Base-by-base conservation (phyloP, 1,284 basidiomycete species). In the Bondarzewia mesenterica region DNA sequence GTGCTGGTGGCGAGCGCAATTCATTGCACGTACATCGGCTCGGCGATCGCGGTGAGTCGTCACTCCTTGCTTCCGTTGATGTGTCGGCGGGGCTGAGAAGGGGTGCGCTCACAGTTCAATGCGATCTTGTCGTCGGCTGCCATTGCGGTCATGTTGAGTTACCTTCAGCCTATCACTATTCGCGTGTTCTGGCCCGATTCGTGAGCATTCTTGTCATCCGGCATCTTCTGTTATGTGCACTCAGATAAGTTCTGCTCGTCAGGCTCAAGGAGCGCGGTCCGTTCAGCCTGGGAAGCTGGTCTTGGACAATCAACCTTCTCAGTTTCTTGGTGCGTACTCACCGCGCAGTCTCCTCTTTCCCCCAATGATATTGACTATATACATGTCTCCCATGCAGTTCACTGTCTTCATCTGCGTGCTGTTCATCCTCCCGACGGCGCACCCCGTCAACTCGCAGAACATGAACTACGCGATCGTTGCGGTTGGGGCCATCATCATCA, bases 381-480 rank as follows among this genome's bases (percentile, higher is more conserved):
- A 18, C 29, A 1, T n/a, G 29, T 10, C 29, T 32, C n/a, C 29
- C n/a, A 5, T 15, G 25, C 54, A 78, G 75, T 80, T 80, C 60
- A 66, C 69, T 4, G 55, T 72, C 6, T 78, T 80, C 58, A 69
- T 80, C 36, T 77, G 75, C 55, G 57, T 77, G 5, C 70, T 81
- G 7, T 79, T 80, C 59, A 65, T 82, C 46, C 66, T 85, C 20
- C 82, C 82, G 3, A 83, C 79, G 4, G 68, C 76, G 6, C 68
- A 71, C 40, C 82, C 81, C 1, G 78, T 80, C 25, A 76, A 68
- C n/a, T 54, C 67, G 41, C 57, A 70, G 48, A 78, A 80, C 62
- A 84, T 84, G 80, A 83, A 83, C 60, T 83, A 82, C 54, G 67
- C 78, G 2, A 63, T 78, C 41, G 70, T 79, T 1, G 74, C 74